These are phyloP conservation scores for Nannochloris sp. DNA, from an alignment of 139 green algal species.

Conservation along the genomic window DNA sequence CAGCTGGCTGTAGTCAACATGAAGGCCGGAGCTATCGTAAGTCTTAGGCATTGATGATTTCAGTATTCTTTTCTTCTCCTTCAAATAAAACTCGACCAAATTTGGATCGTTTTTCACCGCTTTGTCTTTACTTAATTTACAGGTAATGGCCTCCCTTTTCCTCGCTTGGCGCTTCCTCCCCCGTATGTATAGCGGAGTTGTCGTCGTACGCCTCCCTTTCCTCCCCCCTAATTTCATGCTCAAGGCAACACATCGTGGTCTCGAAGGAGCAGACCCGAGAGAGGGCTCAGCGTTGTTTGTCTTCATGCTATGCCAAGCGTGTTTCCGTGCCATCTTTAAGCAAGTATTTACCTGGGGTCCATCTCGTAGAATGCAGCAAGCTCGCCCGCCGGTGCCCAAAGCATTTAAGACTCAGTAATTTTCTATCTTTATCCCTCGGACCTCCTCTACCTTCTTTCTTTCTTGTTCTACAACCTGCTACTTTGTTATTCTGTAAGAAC, in stretches of 20 bases:
- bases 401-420: slow-evolving; percentile 2
- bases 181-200: background rate
- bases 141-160: slow-evolving; percentile 20
- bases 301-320: slow-evolving; percentile 27
- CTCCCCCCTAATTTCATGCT: slow-evolving; percentile 23
- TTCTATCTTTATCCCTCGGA: too few species aligned
- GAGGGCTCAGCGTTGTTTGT: slow-evolving; percentile 25
- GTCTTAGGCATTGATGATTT: background rate
- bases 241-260: slow-evolving; percentile 2
- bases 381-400: slow-evolving; percentile 17
- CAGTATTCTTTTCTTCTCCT: background rate
- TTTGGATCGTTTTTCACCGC: background rate
- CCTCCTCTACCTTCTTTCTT: too few species aligned
- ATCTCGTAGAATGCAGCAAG: slow-evolving; percentile 8
- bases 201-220: slow-evolving; percentile 18
- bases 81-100: background rate
- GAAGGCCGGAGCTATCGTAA: slow-evolving; percentile 14
- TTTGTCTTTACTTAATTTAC: background rate
- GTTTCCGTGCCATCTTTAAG: slow-evolving; percentile 1
- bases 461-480: too few species aligned
- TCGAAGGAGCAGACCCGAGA: background rate
- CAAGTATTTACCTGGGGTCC: slow-evolving; percentile 21
- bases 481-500: too few species aligned
- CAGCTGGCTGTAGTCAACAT: slow-evolving; percentile 11
- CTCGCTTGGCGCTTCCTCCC: slow-evolving; percentile 9